Evolutionary conservation across 2,329 filamentous ascomycete species (phyloP), one percentile per base, ranked within the genome.

Genomic region (Trichoderma atroviride): DNA sequence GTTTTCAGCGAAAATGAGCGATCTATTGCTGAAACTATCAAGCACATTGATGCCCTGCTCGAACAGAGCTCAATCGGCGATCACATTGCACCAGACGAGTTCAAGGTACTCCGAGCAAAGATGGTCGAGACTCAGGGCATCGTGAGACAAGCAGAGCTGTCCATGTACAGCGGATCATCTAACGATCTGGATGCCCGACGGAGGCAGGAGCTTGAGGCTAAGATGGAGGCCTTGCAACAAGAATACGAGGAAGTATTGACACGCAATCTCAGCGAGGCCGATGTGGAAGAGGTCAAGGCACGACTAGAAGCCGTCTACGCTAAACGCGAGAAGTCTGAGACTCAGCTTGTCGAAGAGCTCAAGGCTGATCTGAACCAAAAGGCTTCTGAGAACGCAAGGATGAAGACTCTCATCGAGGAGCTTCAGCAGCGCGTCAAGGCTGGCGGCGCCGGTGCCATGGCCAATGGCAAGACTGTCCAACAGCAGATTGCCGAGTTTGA

Each of bases 401-500:
- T 97, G 81, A 93, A 91, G 81, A 86, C 88, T 40, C 88, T 94
- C 40, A 89, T 97, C 58, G 92, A 96, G 55, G 91, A 94, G 71
- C 86, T 96, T 14, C 91, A 95, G 78, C 87, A 88, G 75, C 88
- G 89, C 71, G 84, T 91, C 77, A 93, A 93, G 84, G 84, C 87
- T 61, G 86, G 87, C 73, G 79, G 79, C 22, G 78, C 81, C 11
- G 82, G 84, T 33, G 86, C 90, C 31, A 93, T 91, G 77, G 83
- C 88, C 68, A 93, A 92, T 76, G 92, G 92, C 85, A 97, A 97
- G 86, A 96, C 93, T 14, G 89, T 98, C 56, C 94, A 97, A 79
- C 95, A 99, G 83, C 96, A 98, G 83, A 97, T 99, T 80, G 93
- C 95, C 70, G 96, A 99, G 79, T 99, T 99, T 75, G 96, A 99